Evolutionary conservation across 1,139 yeast genomes (phyloP).

Genomic region (Kurtzmaniella quercitrusa): DNA sequence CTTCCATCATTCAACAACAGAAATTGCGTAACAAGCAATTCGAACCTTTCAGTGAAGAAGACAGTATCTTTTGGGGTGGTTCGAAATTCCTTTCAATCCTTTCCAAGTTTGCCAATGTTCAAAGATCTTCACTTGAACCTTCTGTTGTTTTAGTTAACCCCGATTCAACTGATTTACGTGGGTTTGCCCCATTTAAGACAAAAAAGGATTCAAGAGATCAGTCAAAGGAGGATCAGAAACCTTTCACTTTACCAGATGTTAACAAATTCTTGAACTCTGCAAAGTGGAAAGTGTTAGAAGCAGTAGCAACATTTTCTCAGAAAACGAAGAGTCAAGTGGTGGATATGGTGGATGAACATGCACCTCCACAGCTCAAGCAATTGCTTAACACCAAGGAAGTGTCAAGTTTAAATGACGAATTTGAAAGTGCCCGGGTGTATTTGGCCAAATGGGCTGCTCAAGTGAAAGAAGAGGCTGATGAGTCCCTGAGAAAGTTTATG

Average conservation of each 20-base stretch:
- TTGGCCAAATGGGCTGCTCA: slow-evolving; percentile 97
- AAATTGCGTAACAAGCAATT: slow-evolving; percentile 57
- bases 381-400: slow-evolving; percentile 77
- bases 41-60: slow-evolving; percentile 67
- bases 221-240: slow-evolving; percentile 11
- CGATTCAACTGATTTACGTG: slow-evolving; percentile 67
- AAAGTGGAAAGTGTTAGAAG: slow-evolving; percentile 82
- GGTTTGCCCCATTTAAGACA: slow-evolving; percentile 62
- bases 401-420: slow-evolving; percentile 76
- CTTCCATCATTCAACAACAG: slow-evolving; percentile 64
- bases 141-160: slow-evolving; percentile 79
- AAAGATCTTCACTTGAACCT: slow-evolving; percentile 66
- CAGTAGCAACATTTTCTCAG: slow-evolving; percentile 78
- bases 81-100: slow-evolving; percentile 62
- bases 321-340: slow-evolving; percentile 58
- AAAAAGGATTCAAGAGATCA: slow-evolving; percentile 17
- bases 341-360: slow-evolving; percentile 59
- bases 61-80: slow-evolving; percentile 87
- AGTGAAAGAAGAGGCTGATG: slow-evolving; percentile 89
- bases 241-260: slow-evolving; percentile 36
- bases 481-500: slow-evolving; percentile 55
- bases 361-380: slow-evolving; percentile 61
- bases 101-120: slow-evolving; percentile 53
- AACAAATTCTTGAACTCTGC: slow-evolving; percentile 57
- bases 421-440: slow-evolving; percentile 86